Base-by-base conservation (phyloP, 2,329 filamentous ascomycete species). In the Pleoardoris graminearum region DNA sequence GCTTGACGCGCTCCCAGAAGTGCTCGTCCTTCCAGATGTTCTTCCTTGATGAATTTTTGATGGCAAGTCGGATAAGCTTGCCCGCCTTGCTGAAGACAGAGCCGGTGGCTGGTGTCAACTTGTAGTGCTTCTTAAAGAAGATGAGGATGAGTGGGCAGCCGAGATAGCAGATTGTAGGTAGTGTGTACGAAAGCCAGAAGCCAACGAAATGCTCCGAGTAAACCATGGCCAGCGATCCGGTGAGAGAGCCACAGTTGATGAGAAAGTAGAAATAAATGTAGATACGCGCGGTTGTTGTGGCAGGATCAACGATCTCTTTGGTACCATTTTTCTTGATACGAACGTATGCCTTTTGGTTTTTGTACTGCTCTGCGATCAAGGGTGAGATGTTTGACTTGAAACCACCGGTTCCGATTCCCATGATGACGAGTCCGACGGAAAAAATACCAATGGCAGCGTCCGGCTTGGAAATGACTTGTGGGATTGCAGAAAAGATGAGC, bases 181-280 rank as follows among this genome's bases (percentile, higher is more conserved):
- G 77, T 11, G 87, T 75, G 75, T 80, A 91, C 1, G 87, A 82
- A 11, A 90, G 79, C 84, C 85, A 91, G 77, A 89, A 91, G 7
- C 88, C 87, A 37, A 90, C 82, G 32, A 68, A 72, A 50, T 69
- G 65, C 49, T 74, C 70, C 0, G 69, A 66, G 51, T 72, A 75
- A 6, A 70, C 70, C 72, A 75, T 75, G 12, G 63, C 63, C 14
- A 74, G 44, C 22, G 70, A 70, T 29, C 68, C 69, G 7, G 68
- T 62, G 17, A 73, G 61, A 3, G 68, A 69, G 7, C 72, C 72
- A 82, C 60, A 57, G 58, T 71, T 70, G 58, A 71, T 68, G 19
- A 70, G 50, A 17, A 70, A 50, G 53, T 70, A 71, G 43, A 69
- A 71, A 54, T 68, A 70, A 22, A 69, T 63, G 59, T 70, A 89